phyloP scores from a whole-genome alignment of 108 stramenopile genomes.

The Cyclotella baltica region DNA sequence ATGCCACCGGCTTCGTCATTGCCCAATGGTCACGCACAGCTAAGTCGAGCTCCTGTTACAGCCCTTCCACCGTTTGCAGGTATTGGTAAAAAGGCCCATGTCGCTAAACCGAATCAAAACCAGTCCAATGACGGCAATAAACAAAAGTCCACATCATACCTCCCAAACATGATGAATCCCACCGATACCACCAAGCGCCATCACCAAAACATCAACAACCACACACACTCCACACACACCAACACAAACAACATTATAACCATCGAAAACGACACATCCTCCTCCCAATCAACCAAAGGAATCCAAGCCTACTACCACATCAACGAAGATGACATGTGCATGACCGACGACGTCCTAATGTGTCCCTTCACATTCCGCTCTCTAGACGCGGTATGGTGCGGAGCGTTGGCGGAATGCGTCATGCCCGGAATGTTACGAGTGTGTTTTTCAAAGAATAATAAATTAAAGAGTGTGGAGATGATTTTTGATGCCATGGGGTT shows the following conservation, averaged over 20 bases:
- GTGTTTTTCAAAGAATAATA: constrained; percentile 70
- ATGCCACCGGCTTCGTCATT: constrained; percentile 5
- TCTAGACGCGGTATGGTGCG: constrained; percentile 79
- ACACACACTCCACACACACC: neutral
- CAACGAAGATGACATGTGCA: constrained; percentile 86
- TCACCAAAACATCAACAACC: constrained; percentile 1
- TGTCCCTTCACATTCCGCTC: constrained; percentile 84
- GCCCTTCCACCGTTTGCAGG: constrained; percentile 85
- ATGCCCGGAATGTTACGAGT: constrained; percentile 86
- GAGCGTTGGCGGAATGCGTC: constrained; percentile 77
- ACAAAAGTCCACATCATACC: neutral
- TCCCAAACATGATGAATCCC: too few species aligned
- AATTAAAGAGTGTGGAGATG: constrained; percentile 75
- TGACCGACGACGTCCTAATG: constrained; percentile 82
- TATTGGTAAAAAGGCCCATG: constrained; percentile 63
- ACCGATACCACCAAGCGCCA: neutral
- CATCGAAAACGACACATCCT: constrained; percentile 36
- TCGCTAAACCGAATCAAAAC: neutral
- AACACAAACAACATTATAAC: constrained; percentile 31
- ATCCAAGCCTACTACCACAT: constrained; percentile 72
- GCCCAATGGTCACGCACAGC: constrained; percentile 50
- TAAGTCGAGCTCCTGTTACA: constrained; percentile 69
- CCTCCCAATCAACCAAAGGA: constrained; percentile 19
- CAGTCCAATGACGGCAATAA: neutral
- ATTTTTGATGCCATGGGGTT: constrained; percentile 91